Percentiles rank a stretch among this genome's conserved stretches.
Conservation (phyloP, 108 stramenopile genomes). For the Aurantiochytrium sp. region DNA sequence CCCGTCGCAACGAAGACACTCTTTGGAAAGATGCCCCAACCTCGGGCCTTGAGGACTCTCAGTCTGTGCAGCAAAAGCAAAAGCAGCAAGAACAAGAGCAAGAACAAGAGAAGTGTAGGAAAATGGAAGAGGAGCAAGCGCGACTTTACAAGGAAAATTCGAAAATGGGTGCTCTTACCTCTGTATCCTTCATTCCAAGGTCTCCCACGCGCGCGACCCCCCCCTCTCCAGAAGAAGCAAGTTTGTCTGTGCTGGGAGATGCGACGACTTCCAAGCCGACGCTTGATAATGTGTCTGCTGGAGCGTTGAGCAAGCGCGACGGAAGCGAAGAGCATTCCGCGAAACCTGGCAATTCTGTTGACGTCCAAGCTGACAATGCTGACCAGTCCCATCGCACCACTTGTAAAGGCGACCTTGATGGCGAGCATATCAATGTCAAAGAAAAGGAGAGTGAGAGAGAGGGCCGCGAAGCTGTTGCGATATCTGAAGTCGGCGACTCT, state of each 20-base stretch:
- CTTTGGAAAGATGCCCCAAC: neutral
- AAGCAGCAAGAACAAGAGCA: neutral
- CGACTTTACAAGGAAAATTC: neutral
- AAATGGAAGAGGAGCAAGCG: neutral
- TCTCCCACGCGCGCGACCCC: neutral
- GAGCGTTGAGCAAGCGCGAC: too few species aligned
- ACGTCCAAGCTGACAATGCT: too few species aligned
- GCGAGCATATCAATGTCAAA: too few species aligned
- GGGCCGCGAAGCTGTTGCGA: too few species aligned
- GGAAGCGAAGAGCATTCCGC: too few species aligned
- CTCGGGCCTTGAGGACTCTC: neutral
- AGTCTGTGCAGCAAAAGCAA: neutral
- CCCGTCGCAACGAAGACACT: neutral
- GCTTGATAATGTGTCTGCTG: too few species aligned
- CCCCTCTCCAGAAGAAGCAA: neutral
- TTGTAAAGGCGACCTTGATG: too few species aligned
- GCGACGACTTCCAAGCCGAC: neutral
- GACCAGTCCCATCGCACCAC: too few species aligned
- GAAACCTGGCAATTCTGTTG: too few species aligned
- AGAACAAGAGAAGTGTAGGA: too few species aligned
- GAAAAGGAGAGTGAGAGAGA: too few species aligned
- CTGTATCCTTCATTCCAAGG: neutral
- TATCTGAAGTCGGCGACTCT: too few species aligned
- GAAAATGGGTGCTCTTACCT: neutral
- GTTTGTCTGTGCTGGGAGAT: neutral